Evolutionary conservation across 495 filamentous ascomycete species (phyloP), one percentile per base, ranked within the genome.

Genomic region (Talaromyces stipitatus): DNA sequence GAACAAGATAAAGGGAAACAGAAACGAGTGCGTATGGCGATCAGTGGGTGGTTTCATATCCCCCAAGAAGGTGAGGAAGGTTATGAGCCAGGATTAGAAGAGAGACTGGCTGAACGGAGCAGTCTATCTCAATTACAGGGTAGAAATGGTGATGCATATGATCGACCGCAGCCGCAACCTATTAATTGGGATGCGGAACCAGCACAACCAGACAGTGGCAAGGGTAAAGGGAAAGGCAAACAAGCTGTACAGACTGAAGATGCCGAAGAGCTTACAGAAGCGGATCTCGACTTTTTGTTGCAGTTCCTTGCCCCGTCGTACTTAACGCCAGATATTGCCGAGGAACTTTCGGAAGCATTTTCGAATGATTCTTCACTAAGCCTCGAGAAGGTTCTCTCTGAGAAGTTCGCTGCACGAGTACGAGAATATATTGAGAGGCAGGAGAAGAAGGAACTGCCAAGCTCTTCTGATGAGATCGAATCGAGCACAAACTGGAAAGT

Each of bases 11-110:
- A 85, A 43, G 76, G 80, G 57, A 77, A 82, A 27, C 78, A 82
- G 56, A 85, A 82, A 54, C 82, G 94, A 46, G 83, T 95, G 43
- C 83, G 94, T 55, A 97, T 97, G 91, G 94, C 94, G 24, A 97
- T 99, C 61, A 95, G 89, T 59, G 94, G 94, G n/a, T 99, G 94
- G 94, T 99, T 91, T 72, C 94, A 99, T 67, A 97, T 99, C 54
- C 95, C 94, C 0, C 94, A 99, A 66, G 76, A 88, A 60, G 94
- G 94, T 32, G 94, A 99, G 66, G 89, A 92, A n/a, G 95, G 94
- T 9, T 97, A 86, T 61, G 84, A 91, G 55, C 78, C 85, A 59
- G 95, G 92, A 2, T 75, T 91, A n/a, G 94, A 97, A 68, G 89
- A 90, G 71, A 85, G 86, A 65, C 78, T 94, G 20, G 89, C 89